Conservation (phyloP, 176 grass and related monocot species). For the Cenchrus americanus region DNA sequence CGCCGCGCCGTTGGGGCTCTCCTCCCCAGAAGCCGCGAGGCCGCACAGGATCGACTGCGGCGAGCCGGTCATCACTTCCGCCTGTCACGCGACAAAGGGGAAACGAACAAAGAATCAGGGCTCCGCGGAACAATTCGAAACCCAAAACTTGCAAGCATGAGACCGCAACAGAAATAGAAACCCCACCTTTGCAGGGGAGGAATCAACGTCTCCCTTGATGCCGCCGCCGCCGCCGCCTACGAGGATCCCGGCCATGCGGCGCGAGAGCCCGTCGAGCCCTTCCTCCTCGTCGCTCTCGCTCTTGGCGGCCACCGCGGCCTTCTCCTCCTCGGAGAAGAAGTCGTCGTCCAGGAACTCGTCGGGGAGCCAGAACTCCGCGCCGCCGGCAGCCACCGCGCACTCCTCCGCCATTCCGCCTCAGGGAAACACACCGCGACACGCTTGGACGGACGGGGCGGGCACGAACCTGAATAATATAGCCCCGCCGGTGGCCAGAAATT, state of each 20-base stretch:
- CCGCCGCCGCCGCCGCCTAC: neutral
- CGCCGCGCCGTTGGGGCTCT: conserved; percentile 66
- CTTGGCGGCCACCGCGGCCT: conserved; percentile 34
- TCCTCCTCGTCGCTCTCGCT: conserved; percentile 67
- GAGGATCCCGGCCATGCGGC: conserved; percentile 38
- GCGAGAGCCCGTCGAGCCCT: conserved; percentile 5
- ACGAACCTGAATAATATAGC: conserved; percentile 48
- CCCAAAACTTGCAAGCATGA: neutral
- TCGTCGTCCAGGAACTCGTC: conserved; percentile 74
- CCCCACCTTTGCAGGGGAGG: conserved; percentile 35
- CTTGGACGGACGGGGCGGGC: conserved; percentile 21
- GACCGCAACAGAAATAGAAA: neutral
- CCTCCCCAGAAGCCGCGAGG: conserved; percentile 42
- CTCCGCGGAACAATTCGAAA: neutral
- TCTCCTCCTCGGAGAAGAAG: conserved; percentile 71
- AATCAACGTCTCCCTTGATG: neutral
- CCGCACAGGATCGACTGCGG: conserved; percentile 80
- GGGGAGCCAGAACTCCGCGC: conserved; percentile 61
- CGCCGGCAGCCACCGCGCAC: neutral
- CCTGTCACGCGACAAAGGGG: neutral
- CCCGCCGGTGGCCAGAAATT: conserved; percentile 48
- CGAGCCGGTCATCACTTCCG: conserved; percentile 56
- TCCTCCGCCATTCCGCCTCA: conserved; percentile 55
- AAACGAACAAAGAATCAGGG: neutral
- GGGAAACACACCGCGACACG: neutral